Evolutionary conservation across 805 yeast species (phyloP), one percentile per base, ranked within the genome.

Genomic region (Kodamaea leandrae): DNA sequence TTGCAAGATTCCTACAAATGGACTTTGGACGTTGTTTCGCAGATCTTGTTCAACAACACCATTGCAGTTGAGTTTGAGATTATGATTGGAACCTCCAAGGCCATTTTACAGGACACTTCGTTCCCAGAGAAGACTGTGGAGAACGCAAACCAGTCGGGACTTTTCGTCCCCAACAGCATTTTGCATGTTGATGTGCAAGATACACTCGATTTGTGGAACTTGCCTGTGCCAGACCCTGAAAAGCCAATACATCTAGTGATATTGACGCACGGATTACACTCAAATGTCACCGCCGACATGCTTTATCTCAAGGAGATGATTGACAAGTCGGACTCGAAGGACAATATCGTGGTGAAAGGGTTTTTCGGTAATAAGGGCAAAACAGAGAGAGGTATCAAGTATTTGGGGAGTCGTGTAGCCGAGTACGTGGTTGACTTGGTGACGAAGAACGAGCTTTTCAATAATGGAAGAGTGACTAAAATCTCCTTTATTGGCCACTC

Each of bases 401-500:
- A 81, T 57, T 61, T 89, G 36, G 99, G 99, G 2, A 74, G 79
- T 42, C 65, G 96, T 26, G 77, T 90, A 18, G 98, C 88, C 0
- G 81, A 82, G 45, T 87, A 74, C 60, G 65, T 91, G 17, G 71
- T 82, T 4, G 81, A 78, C 21, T 64, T 83, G 35, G 64, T 72
- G 14, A 52, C 71, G 1, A 71, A 73, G 24, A 64, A 68, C 40
- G 74, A 70, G 17, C 52, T 66, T 4, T 57, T 61, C 20, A 53
- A 53, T 19, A 48, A 59, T 26, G 63, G 63, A 1, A 63, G 50
- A 33, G 79, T 87, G 6, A 60, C 63, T 9, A 79, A 78, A 51
- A 78, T 91, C 4, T 91, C 98, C 2, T 90, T 93, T 53, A 68
- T 93, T 15, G 96, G 93, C 1, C 99, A 93, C 61, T 91, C 98